Evolutionary conservation across 73 alveolate genomes (phyloP).

Genomic region (Effrenium voratum): DNA sequence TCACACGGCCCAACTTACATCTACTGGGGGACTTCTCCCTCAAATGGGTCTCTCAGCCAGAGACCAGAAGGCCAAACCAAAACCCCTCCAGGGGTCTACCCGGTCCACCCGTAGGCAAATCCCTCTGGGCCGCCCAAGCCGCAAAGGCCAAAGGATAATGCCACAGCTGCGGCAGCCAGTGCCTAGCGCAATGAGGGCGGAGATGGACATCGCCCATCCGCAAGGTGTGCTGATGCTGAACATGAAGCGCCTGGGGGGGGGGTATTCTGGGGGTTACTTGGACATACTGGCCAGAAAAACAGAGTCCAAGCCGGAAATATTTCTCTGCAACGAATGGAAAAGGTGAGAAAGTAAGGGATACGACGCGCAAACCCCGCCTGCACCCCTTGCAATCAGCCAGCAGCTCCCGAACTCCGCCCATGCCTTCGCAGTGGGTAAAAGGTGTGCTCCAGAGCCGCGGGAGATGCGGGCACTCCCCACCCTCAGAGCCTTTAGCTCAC

Average conservation of each 20-base stretch:
- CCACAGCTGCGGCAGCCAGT: constrained; percentile 86
- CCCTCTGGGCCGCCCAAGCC: not conserved
- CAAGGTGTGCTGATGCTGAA: no score
- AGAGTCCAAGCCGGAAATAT: no score
- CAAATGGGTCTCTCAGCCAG: not conserved
- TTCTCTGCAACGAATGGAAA: not conserved
- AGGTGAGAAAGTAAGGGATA: not conserved
- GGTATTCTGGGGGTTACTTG: no score
- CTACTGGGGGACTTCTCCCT: not conserved
- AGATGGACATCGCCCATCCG: no score
- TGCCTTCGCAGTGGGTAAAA: not conserved
- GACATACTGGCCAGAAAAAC: no score
- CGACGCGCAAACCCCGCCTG: constrained; percentile 34
- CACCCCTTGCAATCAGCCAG: constrained; percentile 91
- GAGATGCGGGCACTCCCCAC: no score
- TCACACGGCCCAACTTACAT: not conserved
- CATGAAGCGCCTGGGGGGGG: no score
- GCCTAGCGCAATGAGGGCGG: not conserved
- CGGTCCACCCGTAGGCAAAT: not conserved
- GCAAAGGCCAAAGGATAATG: constrained; percentile 89
- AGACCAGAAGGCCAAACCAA: not conserved
- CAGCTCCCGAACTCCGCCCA: constrained; percentile 59
- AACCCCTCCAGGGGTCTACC: not conserved
- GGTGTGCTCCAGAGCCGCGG: no score
- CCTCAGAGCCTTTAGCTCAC: no score